Evolutionary conservation across 345 rosid genomes (phyloP).

Genomic region (Boechera retrofracta): DNA sequence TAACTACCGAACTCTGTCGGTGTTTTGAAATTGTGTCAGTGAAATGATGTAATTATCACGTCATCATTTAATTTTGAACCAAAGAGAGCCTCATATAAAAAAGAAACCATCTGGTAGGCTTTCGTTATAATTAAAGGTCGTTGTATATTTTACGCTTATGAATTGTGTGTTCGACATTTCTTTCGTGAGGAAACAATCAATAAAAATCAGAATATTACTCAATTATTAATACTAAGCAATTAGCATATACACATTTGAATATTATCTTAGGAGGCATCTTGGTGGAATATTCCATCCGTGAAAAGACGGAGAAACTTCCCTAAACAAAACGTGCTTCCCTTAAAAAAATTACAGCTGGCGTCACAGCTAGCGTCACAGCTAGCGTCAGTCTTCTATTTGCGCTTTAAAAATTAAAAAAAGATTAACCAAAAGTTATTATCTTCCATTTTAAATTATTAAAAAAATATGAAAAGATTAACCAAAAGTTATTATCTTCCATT

Average conservation of each 20-base stretch:
- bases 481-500: slow-evolving; percentile 23
- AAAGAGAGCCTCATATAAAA: background rate
- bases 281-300: slow-evolving; percentile 35
- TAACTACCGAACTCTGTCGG: background rate
- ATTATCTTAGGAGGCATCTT: slow-evolving; percentile 26
- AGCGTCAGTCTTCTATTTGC: slow-evolving; percentile 15
- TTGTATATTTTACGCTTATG: background rate
- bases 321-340: slow-evolving; percentile 27
- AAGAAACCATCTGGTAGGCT: slow-evolving; percentile 4
- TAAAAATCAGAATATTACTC: background rate
- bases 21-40: background rate
- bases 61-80: background rate
- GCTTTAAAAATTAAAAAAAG: background rate
- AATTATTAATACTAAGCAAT: background rate
- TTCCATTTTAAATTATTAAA: background rate
- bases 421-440: slow-evolving; percentile 26
- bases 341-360: slow-evolving; percentile 26
- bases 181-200: slow-evolving; percentile 16
- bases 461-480: background rate
- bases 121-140: slow-evolving; percentile 1
- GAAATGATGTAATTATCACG: slow-evolving; percentile 22
- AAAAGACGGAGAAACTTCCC: slow-evolving; percentile 27
- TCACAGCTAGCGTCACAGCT: slow-evolving; percentile 38
- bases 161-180: slow-evolving; percentile 29
- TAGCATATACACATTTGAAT: slow-evolving; percentile 11